Conservation (phyloP, 2,329 filamentous ascomycete genomes). For the Paraphoma sp. region DNA sequence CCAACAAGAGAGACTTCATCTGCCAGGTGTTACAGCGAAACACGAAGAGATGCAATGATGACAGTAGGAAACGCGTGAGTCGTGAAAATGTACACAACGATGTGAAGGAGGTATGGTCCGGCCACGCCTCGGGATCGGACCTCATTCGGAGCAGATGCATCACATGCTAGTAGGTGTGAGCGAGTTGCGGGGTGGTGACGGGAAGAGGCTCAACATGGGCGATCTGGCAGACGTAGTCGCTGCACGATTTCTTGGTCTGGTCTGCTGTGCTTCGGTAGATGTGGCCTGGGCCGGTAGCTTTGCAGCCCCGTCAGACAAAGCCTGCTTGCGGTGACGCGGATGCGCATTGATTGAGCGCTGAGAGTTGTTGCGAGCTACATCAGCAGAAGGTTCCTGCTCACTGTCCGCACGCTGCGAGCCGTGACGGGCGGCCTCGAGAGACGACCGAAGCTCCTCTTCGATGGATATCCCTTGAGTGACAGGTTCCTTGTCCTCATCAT, state of each 20-base stretch:
- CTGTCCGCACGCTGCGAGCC: constrained; percentile 25
- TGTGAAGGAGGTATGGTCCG: constrained; percentile 11
- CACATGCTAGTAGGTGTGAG: constrained; percentile 9
- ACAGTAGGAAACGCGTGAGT: constrained; percentile 10
- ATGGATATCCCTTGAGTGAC: constrained; percentile 10
- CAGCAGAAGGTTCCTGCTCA: constrained; percentile 24
- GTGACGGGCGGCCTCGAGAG: constrained; percentile 34
- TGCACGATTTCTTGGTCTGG: constrained; percentile 31
- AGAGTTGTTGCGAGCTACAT: constrained; percentile 33
- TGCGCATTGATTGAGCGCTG: constrained; percentile 20
- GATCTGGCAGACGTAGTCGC: constrained; percentile 31
- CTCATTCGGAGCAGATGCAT: neutral
- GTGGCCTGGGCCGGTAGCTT: constrained; percentile 31
- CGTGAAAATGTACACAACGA: constrained; percentile 23
- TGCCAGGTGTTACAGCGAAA: neutral
- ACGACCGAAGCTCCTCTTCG: constrained; percentile 30
- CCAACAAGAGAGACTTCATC: neutral
- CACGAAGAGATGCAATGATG: too few species aligned
- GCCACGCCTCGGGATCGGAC: constrained; percentile 7
- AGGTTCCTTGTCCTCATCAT: constrained; percentile 25
- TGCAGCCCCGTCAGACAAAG: constrained; percentile 41
- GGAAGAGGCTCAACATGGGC: constrained; percentile 43
- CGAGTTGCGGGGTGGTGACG: constrained; percentile 31
- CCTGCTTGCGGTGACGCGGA: constrained; percentile 37
- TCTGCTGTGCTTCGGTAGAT: constrained; percentile 7